Percentiles rank a stretch among this genome's conserved stretches.
Evolutionary conservation across 2,329 filamentous ascomycete genomes (phyloP).

Genomic region (Taxawa tesnikishii): DNA sequence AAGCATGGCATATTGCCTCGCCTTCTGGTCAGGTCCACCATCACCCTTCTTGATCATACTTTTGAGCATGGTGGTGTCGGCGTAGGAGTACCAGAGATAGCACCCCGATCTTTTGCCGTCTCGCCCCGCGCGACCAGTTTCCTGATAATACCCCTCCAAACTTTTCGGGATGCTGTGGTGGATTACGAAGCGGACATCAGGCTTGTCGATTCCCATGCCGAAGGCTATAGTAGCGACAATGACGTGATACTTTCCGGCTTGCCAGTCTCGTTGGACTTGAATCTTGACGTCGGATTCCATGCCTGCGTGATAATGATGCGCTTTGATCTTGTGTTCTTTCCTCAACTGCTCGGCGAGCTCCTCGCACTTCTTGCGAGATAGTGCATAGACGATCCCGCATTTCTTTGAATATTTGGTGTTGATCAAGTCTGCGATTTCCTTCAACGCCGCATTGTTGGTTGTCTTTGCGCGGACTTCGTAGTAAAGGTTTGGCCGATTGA

Average conservation of each 20-base stretch:
- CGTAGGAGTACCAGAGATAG: constrained; percentile 78
- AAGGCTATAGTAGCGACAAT: constrained; percentile 98
- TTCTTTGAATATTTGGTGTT: constrained; percentile 54
- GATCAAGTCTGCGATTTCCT: constrained; percentile 54
- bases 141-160: constrained; percentile 95
- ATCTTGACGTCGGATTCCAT: constrained; percentile 58
- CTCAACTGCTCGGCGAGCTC: constrained; percentile 58
- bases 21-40: constrained; percentile 65
- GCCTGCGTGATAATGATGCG: constrained; percentile 76
- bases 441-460: constrained; percentile 42
- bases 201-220: constrained; percentile 99
- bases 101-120: constrained; percentile 82
- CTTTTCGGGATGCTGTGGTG: constrained; percentile 90
- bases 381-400: constrained; percentile 86
- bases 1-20: constrained; percentile 75
- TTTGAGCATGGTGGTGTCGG: constrained; percentile 60
- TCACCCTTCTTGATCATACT: constrained; percentile 77
- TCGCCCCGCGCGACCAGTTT: constrained; percentile 87
- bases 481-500: constrained; percentile 88
- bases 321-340: constrained; percentile 51
- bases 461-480: constrained; percentile 73
- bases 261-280: constrained; percentile 69
- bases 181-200: constrained; percentile 91
- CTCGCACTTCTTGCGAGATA: constrained; percentile 76
- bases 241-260: constrained; percentile 65